Conservation (phyloP, 75 land plant genomes). For the Sequoiadendron giganteum region DNA sequence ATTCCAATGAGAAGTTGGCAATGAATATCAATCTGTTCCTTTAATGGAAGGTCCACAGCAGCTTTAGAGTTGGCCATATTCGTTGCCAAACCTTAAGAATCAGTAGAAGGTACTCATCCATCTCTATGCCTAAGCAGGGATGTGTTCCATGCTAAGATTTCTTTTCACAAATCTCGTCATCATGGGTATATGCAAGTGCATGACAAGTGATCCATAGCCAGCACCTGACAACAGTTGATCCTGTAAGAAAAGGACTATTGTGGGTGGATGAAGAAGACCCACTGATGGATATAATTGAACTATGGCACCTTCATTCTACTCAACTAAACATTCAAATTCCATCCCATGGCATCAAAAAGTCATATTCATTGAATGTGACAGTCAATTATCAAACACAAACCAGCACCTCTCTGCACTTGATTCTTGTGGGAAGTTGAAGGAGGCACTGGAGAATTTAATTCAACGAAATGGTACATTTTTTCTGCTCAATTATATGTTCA, state of each 20-base stretch:
- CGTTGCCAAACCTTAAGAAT: background rate
- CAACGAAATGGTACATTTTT: too few species aligned
- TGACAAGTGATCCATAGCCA: background rate
- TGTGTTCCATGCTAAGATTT: background rate
- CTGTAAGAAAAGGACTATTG: background rate
- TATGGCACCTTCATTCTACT: background rate
- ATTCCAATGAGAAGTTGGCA: background rate
- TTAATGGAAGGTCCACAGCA: background rate
- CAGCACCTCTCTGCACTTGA: too few species aligned
- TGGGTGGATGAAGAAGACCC: background rate
- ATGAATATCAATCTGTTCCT: background rate
- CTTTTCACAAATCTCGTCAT: too few species aligned
- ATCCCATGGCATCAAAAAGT: background rate
- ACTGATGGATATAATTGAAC: background rate
- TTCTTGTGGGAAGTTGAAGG: too few species aligned
- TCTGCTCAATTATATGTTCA: too few species aligned
- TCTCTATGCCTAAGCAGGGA: background rate
- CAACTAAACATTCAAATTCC: background rate
- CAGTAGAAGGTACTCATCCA: background rate
- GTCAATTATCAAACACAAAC: too few species aligned
- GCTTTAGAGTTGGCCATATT: background rate
- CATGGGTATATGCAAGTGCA: too few species aligned
- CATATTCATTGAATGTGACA: background rate
- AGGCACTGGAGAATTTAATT: too few species aligned
- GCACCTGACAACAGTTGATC: background rate